phyloP scores from a whole-genome alignment of 768 basidiomycete genomes.

The Mrakia frigida region DNA sequence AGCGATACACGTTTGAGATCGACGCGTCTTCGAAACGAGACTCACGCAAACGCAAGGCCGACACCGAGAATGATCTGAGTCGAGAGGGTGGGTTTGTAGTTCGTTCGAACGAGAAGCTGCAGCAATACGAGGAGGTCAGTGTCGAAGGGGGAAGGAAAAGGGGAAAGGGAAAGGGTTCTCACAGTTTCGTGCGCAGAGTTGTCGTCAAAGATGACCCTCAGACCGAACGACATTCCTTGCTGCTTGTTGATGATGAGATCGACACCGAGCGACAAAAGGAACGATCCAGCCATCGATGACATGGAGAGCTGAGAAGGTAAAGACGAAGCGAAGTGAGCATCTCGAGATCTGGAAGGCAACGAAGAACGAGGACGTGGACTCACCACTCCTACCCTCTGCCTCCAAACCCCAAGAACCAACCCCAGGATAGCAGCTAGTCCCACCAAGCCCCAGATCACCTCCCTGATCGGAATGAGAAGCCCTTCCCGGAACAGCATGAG shows the following conservation, averaged over 20 bases:
- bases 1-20: not conserved
- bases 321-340: not conserved
- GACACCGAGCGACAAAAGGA: constrained; percentile 18
- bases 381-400: constrained; percentile 14
- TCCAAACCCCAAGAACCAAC: not conserved
- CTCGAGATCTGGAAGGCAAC: not conserved
- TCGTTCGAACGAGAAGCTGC: not conserved
- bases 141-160: too few species aligned
- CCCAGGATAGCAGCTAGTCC: not conserved
- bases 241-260: constrained; percentile 18
- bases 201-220: constrained; percentile 18
- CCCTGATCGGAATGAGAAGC: constrained; percentile 1
- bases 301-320: not conserved
- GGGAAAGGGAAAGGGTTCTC: not conserved
- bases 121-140: not conserved
- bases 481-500: constrained; percentile 11
- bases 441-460: constrained; percentile 7
- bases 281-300: not conserved
- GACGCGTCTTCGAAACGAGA: not conserved
- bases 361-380: not conserved
- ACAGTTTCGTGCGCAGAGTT: constrained; percentile 8
- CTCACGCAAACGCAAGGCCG: constrained; percentile 17
- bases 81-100: constrained; percentile 11
- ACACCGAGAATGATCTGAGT: constrained; percentile 16
- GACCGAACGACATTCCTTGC: constrained; percentile 9